phyloP scores from a whole-genome alignment of 1,284 basidiomycete species.

The Sphaerobolus stellatus region DNA sequence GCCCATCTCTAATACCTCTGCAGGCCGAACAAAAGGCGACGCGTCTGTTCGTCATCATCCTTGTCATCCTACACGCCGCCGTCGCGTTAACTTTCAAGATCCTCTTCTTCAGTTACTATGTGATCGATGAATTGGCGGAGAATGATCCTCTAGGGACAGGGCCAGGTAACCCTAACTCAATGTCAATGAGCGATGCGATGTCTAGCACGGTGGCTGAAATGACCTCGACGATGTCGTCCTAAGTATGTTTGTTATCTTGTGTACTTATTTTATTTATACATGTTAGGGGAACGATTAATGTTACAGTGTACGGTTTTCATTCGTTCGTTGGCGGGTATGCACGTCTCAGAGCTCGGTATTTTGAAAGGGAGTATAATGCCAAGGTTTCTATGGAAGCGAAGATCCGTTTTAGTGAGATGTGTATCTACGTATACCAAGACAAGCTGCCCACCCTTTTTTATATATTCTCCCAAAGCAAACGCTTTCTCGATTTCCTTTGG shows the following conservation, averaged over 20 bases:
- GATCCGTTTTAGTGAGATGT: constrained; percentile 4
- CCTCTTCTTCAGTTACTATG: constrained; percentile 85
- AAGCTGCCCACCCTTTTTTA: constrained; percentile 74
- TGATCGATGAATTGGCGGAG: constrained; percentile 52
- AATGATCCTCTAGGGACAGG: constrained; percentile 31
- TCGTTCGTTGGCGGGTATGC: constrained; percentile 5
- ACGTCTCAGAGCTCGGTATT: constrained; percentile 72
- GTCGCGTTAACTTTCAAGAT: constrained; percentile 83
- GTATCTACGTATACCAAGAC: neutral
- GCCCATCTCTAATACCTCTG: constrained; percentile 7
- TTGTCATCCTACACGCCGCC: constrained; percentile 68
- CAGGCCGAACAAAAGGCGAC: constrained; percentile 83
- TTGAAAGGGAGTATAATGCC: constrained; percentile 81
- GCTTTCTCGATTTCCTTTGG: constrained; percentile 76
- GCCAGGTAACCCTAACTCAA: no score
- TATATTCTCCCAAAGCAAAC: constrained; percentile 79
- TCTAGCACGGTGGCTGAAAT: neutral
- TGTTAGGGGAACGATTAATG: neutral
- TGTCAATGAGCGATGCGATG: no score
- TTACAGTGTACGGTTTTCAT: neutral
- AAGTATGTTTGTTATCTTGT: neutral
- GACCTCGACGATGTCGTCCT: neutral
- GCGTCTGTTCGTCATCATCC: constrained; percentile 72
- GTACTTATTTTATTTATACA: neutral
- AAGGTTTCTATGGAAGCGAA: constrained; percentile 64